Percentiles rank a stretch among this genome's conserved stretches.
Conservation (phyloP, 768 basidiomycete species). For the Gyrodon lividus region DNA sequence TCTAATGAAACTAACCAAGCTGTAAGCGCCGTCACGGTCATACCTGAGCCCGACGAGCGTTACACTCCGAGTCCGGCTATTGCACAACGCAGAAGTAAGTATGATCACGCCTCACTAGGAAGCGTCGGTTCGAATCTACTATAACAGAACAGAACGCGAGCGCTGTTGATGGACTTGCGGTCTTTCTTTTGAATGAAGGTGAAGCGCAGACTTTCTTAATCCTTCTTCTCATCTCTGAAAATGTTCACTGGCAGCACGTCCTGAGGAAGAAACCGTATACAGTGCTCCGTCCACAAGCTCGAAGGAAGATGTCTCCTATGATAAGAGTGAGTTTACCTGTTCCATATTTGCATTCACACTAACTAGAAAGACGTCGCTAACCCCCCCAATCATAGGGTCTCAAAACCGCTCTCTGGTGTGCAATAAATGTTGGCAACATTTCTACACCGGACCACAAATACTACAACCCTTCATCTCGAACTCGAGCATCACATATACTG, state of each 20-base stretch:
- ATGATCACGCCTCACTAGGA: too few species aligned
- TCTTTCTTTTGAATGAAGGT: not conserved
- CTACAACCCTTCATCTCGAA: not conserved
- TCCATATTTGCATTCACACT: too few species aligned
- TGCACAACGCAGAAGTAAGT: too few species aligned
- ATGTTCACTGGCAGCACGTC: not conserved
- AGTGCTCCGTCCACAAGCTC: not conserved
- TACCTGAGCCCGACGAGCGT: not conserved
- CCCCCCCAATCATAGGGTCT: not conserved
- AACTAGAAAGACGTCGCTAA: not conserved
- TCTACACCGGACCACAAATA: not conserved
- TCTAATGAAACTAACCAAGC: not conserved
- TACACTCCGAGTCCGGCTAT: too few species aligned
- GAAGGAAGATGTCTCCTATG: too few species aligned
- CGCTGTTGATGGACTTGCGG: not conserved
- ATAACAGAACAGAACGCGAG: not conserved
- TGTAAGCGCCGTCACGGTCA: not conserved
- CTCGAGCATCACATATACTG: not conserved
- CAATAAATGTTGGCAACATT: not conserved
- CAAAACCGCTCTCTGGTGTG: not conserved
- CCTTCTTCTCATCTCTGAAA: not conserved
- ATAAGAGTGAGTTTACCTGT: too few species aligned
- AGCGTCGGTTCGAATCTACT: too few species aligned
- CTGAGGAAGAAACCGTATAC: not conserved
- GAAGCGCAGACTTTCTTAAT: not conserved